Base-by-base conservation (phyloP, 768 basidiomycete genomes). In the Amanita pseudoporphyria region DNA sequence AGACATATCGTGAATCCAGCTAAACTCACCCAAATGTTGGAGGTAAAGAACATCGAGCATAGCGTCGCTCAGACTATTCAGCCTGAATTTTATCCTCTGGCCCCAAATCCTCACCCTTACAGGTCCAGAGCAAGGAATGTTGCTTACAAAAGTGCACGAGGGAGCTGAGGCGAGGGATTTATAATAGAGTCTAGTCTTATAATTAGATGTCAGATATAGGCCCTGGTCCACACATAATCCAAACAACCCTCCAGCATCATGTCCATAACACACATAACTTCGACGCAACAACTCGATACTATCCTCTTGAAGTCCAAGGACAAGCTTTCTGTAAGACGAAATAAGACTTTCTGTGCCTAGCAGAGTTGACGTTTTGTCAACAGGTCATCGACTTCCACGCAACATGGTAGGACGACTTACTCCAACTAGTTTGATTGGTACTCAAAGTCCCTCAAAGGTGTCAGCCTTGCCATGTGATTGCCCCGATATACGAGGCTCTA, bases 341-440 rank as follows among this genome's bases (percentile, higher is more conserved):
- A 9, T 40, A 28, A 26, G 48, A 21, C 26, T 45, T 36, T 5
- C 16, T 33, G 26, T 19, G 2, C 9, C 21, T 41, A 36, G 16
- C 47, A 9, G 26, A 30, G 43, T 54, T 38, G 30, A 35, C 30
- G 39, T 53, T 33, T 37, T 36, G 42, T 36, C 18, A 26, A 26
- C 48, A 87, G 86, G 82, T 91, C 52, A 87, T 91, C 53, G 88
- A 91, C 65, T 91, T 91, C 59, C 85, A 89, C 62, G 88, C 88
- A 49, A 76, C 81, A 53, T 91, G 88, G 88, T 87, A 55, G 55
- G 67, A 56, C n/a, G 31, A 3, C 51, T 40, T 26, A 30, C 39
- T 37, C 28, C 39, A 16, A 40, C 26, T 24, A 31, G 4, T 19
- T 24, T 9, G 7, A 32, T 32, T 22, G 44, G 12, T 30, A 38